Conservation (phyloP, 345 rosid species). For the Pugionium cornutum region DNA sequence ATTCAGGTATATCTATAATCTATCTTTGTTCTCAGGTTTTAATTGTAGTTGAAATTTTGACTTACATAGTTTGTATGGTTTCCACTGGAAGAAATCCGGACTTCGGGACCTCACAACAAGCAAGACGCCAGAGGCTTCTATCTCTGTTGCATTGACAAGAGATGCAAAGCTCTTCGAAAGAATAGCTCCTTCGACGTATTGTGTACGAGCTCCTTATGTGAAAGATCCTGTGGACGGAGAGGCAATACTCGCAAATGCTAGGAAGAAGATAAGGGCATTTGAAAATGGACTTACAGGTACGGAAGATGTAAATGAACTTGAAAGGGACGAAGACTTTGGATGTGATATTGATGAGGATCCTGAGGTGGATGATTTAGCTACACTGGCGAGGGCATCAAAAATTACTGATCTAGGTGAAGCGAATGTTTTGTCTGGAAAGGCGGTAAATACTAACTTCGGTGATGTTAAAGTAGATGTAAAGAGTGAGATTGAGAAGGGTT, state of each 20-base stretch:
- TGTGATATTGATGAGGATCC: constrained; percentile 95
- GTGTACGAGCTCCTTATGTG: constrained; percentile 86
- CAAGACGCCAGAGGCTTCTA: constrained; percentile 99
- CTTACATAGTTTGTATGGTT: constrained; percentile 23
- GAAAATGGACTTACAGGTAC: constrained; percentile 85
- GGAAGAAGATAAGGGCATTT: constrained; percentile 87
- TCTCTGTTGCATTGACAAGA: constrained; percentile 98
- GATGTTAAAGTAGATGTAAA: constrained; percentile 42
- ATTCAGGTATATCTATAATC: constrained; percentile 67
- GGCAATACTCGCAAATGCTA: constrained; percentile 80
- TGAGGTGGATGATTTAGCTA: constrained; percentile 80
- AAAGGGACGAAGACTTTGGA: constrained; percentile 86
- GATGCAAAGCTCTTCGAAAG: constrained; percentile 99
- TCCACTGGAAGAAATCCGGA: constrained; percentile 78
- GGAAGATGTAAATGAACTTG: constrained; percentile 86
- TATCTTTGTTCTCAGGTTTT: neutral
- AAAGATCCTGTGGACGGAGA: constrained; percentile 96
- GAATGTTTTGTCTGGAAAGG: constrained; percentile 50
- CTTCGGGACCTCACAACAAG: constrained; percentile 94
- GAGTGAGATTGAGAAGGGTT: constrained; percentile 47
- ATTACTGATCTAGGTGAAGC: constrained; percentile 46
- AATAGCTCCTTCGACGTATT: constrained; percentile 98
- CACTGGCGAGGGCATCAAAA: constrained; percentile 53
- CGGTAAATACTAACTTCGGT: constrained; percentile 41
- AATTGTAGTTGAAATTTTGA: neutral